Conservation (phyloP, 2,329 filamentous ascomycete species). For the Colletotrichum noveboracense region DNA sequence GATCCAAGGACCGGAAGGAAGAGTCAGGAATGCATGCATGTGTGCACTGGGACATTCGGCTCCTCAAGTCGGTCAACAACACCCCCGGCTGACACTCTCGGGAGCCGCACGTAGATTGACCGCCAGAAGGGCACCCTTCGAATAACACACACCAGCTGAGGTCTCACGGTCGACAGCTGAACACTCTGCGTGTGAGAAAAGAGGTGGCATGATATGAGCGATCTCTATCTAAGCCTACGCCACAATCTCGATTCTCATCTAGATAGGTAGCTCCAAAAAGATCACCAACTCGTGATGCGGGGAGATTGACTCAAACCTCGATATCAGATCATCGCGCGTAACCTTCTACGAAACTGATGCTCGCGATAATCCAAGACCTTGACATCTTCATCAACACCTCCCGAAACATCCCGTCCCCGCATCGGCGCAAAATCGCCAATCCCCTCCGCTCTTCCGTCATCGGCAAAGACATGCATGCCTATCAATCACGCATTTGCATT, state of each 20-base stretch:
- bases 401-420: conserved; percentile 7
- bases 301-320: not conserved
- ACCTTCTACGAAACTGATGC: not conserved
- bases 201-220: not conserved
- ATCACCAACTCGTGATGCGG: not conserved
- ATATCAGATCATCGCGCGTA: not conserved
- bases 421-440: not conserved
- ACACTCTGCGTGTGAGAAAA: not conserved
- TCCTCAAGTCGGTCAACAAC: not conserved
- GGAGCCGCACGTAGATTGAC: not conserved
- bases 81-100: not conserved
- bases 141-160: not conserved
- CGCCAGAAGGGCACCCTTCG: not conserved
- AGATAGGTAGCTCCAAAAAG: not conserved
- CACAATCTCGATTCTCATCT: conserved; percentile 7
- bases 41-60: not conserved
- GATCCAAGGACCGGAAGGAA: not conserved
- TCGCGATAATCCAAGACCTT: not conserved
- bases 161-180: not conserved
- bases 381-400: not conserved
- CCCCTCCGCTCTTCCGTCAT: not conserved
- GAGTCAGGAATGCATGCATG: not conserved
- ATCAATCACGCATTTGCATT: not conserved
- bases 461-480: not conserved
- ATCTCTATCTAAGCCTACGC: not conserved